phyloP scores from a whole-genome alignment of 352 stramenopile genomes.

The Bremia lactucae region DNA sequence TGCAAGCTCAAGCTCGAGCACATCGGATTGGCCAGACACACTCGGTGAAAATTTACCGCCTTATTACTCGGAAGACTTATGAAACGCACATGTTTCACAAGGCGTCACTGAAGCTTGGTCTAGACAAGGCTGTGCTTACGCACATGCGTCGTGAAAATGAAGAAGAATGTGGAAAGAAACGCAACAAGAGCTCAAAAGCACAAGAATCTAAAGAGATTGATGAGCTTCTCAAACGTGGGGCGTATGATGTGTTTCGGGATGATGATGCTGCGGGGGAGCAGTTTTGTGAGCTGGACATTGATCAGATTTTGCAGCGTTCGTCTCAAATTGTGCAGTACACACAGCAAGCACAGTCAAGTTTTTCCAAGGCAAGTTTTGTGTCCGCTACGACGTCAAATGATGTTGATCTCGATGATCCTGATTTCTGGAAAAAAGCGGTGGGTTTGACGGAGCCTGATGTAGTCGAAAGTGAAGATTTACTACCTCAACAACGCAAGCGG shows the following conservation, averaged over 20 bases:
- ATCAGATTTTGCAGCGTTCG: constrained; percentile 91
- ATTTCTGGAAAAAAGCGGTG: constrained; percentile 99
- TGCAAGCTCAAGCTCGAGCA: constrained; percentile 88
- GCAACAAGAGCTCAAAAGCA: constrained; percentile 67
- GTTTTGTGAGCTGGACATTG: constrained; percentile 96
- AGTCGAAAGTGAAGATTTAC: constrained; percentile 37
- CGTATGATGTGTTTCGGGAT: constrained; percentile 88
- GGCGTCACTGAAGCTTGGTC: constrained; percentile 84
- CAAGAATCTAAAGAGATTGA: constrained; percentile 87
- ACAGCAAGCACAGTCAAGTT: constrained; percentile 75
- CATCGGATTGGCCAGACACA: constrained; percentile 89
- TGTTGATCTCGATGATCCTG: constrained; percentile 96
- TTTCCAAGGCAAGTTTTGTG: constrained; percentile 90
- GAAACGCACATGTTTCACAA: constrained; percentile 94
- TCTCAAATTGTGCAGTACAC: constrained; percentile 82
- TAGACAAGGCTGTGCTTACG: constrained; percentile 89
- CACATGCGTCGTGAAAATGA: constrained; percentile 86
- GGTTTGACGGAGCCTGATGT: constrained; percentile 69
- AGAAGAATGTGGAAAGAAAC: constrained; percentile 60
- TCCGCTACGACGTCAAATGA: constrained; percentile 84
- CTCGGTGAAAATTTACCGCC: constrained; percentile 84
- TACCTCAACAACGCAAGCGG: constrained; percentile 76
- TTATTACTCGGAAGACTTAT: constrained; percentile 89
- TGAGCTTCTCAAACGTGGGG: constrained; percentile 84
- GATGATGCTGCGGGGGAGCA: constrained; percentile 87